phyloP scores from a whole-genome alignment of 148 eudicot species.

The Spergularia marina region DNA sequence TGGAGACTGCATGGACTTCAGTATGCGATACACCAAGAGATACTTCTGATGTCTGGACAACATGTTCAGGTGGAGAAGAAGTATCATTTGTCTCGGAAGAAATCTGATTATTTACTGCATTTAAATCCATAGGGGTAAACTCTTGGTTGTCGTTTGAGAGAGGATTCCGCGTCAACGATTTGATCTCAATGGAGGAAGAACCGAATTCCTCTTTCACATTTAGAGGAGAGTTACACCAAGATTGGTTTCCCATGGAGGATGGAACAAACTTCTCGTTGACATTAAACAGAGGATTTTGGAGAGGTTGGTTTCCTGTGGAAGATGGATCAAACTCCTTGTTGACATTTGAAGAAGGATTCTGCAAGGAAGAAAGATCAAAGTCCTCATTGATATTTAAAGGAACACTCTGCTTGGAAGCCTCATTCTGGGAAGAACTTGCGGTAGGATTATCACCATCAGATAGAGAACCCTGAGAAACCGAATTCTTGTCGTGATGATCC shows the following conservation, averaged over 20 bases:
- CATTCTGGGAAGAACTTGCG: constrained; percentile 22
- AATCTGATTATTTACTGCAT: constrained; percentile 30
- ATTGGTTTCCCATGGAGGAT: constrained; percentile 28
- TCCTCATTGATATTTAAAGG: constrained; percentile 24
- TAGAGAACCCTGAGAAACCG: constrained; percentile 20
- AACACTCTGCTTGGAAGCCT: constrained; percentile 35
- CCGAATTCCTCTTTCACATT: constrained; percentile 19
- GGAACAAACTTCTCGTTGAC: constrained; percentile 28
- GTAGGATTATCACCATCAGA: constrained; percentile 32
- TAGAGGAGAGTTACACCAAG: constrained; percentile 27
- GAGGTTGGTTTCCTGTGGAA: constrained; percentile 31
- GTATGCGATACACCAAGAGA: constrained; percentile 33
- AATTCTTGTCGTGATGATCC: constrained; percentile 25
- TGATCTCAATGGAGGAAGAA: constrained; percentile 25
- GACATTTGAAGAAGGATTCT: constrained; percentile 31
- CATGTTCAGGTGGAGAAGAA: constrained; percentile 24
- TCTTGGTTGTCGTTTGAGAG: constrained; percentile 29
- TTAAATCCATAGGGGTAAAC: constrained; percentile 41
- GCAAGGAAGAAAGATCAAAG: constrained; percentile 29
- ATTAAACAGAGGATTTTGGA: constrained; percentile 28
- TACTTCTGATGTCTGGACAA: constrained; percentile 27
- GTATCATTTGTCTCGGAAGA: constrained; percentile 24
- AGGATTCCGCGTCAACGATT: constrained; percentile 31
- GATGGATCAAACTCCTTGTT: constrained; percentile 30
- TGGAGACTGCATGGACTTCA: constrained; percentile 18